Evolutionary conservation across 1,284 basidiomycete species (phyloP), one percentile per base, ranked within the genome.

Genomic region (Earliella scabrosa): DNA sequence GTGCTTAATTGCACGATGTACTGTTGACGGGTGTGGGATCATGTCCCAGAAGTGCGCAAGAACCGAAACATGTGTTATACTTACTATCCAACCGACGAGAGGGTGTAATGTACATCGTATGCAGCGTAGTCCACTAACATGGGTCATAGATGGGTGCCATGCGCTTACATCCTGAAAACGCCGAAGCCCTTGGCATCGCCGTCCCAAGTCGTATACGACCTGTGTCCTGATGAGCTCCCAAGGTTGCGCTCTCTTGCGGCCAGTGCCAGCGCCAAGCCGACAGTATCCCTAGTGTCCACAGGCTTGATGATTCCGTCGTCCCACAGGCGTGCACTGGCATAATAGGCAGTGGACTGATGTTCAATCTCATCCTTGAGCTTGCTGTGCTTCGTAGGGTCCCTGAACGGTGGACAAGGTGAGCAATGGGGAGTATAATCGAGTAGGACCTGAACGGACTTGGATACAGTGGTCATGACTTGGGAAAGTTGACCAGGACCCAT

Each of bases 401-500:
- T 93, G 58, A 24, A 43, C 43, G 23, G n/a, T 10, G 13, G 16
- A 23, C 29, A 11, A 49, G 26, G n/a, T 18, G n/a, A 24, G 21
- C 24, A 5, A 24, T 13, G n/a, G 21, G 16, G n/a, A 11, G 13
- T 2, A 32, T 29, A 54, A 18, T 14, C 24, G 43, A 11, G 45
- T 34, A 44, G 32, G 48, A 36, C 81, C 24, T 68, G 35, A 9
- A 35, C 49, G n/a, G 9, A 92, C 90, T 84, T 90, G 27, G 92
- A 94, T 14, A 98, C 94, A 1, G 86, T 86, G 26, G 89, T 79
- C 95, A 98, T 98, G 49, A 98, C 95, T 68, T 91, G 87, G 10
- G 91, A 92, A 21, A 98, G 83, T 71, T 97, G 95, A 40, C 88
- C 92, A 2, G 92, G 92, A 40, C 96, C 95, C 96, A 98, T 98